phyloP scores from a whole-genome alignment of 2,329 filamentous ascomycete species.

The Pestalotiopsis fici region DNA sequence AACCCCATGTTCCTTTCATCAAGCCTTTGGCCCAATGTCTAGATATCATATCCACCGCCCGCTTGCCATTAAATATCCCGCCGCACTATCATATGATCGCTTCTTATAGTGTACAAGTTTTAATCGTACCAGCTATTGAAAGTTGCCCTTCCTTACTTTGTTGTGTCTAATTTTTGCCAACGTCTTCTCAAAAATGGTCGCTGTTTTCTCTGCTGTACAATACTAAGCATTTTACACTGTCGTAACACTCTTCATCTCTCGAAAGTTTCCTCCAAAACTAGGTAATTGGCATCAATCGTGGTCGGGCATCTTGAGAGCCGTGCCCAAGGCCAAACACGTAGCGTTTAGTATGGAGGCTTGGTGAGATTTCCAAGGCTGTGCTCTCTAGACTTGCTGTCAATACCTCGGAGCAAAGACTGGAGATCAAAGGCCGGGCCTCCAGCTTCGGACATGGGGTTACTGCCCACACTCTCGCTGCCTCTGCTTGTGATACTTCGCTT shows the following conservation, averaged over 20 bases:
- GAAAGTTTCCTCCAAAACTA: background rate
- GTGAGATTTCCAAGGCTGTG: constrained; percentile 31
- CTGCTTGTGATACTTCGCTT: constrained; percentile 28
- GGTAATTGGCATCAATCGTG: too few species aligned
- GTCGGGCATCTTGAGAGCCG: background rate
- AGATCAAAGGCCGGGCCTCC: constrained; percentile 26
- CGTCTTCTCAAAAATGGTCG: background rate
- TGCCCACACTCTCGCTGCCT: constrained; percentile 26
- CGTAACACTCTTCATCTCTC: background rate
- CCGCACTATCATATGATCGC: background rate
- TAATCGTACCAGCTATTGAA: background rate
- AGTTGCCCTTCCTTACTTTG: background rate
- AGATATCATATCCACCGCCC: background rate
- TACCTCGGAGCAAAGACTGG: constrained; percentile 32
- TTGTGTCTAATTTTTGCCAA: background rate
- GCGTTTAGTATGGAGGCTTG: constrained; percentile 28
- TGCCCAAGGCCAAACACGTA: background rate
- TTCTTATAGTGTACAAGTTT: background rate
- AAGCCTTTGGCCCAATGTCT: background rate
- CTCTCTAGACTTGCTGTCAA: constrained; percentile 32
- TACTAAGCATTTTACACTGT: background rate
- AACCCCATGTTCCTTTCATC: background rate
- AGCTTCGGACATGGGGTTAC: constrained; percentile 20
- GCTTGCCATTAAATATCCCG: background rate
- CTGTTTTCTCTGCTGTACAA: background rate